Base-by-base conservation (phyloP, 306 rosid species). In the Cucurbita ficifolia region DNA sequence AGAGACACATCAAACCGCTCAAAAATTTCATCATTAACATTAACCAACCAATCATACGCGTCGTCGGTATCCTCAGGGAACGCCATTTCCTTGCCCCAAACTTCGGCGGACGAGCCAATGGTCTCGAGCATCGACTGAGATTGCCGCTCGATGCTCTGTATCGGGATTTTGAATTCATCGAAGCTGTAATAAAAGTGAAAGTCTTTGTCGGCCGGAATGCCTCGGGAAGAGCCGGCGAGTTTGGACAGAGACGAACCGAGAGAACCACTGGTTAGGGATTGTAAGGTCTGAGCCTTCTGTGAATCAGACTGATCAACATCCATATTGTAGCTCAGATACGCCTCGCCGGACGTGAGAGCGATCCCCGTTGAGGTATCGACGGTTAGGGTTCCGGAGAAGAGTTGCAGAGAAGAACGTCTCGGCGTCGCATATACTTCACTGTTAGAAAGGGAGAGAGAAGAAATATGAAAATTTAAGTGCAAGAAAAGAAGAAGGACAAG, bases 31-130 rank as follows among this genome's bases (percentile, higher is more conserved):
- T 92, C 98, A 74, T 93, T 93, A 10, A 82, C 84, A 10, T 84
- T 84, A 33, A 90, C 97, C 18, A 88, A 78, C 96, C 98, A 88
- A 51, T 94, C 90, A 18, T 84, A 85, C 0, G 87, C 87, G 48
- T 85, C 92, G 7, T 90, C 98, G 5, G 72, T 54, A 43, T 88
- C 96, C 4, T 39, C 76, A 0, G 96, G 92, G 46, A 84, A 88
- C 3, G 81, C 52, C 65, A 77, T 51, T 11, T 83, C 81, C 10
- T 75, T 80, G 46, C 88, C 87, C 96, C 92, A 88, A 8, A 83
- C 51, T 12, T 70, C 71, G 6, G 85, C 77, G 36, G 76, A 76
- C 0, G 85, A 82, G 13, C 89, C 96, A 24, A 87, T 79, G 33
- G 82, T 80, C 57, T 78, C 82, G 14, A 94, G 89, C 89, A 87